Base-by-base conservation (phyloP, 805 yeast species). In the Kuraishia molischiana region DNA sequence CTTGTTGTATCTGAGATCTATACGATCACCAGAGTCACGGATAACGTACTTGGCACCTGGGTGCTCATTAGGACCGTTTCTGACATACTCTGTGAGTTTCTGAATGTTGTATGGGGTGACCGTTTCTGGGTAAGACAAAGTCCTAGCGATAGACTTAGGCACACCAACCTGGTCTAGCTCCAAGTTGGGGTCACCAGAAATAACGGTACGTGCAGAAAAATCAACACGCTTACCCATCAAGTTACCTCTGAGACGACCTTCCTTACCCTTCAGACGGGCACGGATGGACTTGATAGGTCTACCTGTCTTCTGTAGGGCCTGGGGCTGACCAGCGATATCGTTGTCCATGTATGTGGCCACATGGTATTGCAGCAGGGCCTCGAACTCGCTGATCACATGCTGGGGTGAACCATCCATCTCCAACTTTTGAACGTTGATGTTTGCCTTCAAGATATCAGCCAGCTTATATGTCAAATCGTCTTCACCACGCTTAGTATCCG, bases 151-250 rank as follows among this genome's bases (percentile, higher is more conserved):
- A 31, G 95, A 83, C 51, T 84, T 79, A 38, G 99, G 99, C 19
- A 92, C 98, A 68, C 99, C 99, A 44, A 92, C 98, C 67, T 92
- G 97, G 58, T 94, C 98, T 47, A 92, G 74, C 50, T 92, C 97
- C 51, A 92, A 71, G 55, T 92, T 92, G 33, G 99, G 99, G 59
- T 92, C 99, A 72, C 97, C 97, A 8, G 98, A 89, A 69, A 92
- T 92, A 54, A 92, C 99, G 2, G 98, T 89, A 69, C 98, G 86
- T 8, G 98, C 98, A 29, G 97, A 90, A 56, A 87, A 92, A 61
- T 92, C 97, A 42, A 92, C 99, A 74, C 98, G 92, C 72, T 92
- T 92, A 62, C 99, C 99, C 98, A 92, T 92, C 53, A 92, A 68
- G 56, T 92, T 92, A 56, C 97, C 97, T 74, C 98, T 81, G 45